Conservation (phyloP, 2,329 filamentous ascomycete genomes). For the Grosmannia penicillata region DNA sequence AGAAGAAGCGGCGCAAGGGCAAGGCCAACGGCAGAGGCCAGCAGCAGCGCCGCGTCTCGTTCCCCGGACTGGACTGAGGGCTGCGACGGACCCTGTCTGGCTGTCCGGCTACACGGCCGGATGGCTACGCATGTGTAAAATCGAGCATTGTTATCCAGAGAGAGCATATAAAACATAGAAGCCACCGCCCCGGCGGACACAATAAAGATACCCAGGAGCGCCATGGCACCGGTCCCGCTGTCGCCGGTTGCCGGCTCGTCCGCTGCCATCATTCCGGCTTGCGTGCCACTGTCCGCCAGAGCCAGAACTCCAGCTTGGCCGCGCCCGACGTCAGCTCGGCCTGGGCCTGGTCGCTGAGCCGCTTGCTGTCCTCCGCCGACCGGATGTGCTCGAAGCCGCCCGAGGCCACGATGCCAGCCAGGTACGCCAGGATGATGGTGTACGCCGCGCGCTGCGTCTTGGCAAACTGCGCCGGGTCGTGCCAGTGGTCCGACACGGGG, state of each 20-base stretch:
- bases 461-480: neutral
- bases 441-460: neutral
- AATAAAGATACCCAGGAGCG: too few relatives aligned
- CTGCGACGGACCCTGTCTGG: too few relatives aligned
- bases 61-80: constrained; percentile 18
- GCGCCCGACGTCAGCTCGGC: neutral
- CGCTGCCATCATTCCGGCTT: too few relatives aligned
- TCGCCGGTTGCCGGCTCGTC: too few relatives aligned
- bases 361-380: constrained; percentile 1
- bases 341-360: neutral
- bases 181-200: neutral
- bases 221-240: too few relatives aligned
- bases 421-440: neutral
- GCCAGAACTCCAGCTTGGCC: neutral
- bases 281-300: constrained; percentile 3
- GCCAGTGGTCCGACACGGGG: neutral
- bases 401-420: constrained; percentile 2
- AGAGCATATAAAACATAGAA: neutral
- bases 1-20: constrained; percentile 14
- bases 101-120: neutral
- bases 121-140: neutral
- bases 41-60: constrained; percentile 11
- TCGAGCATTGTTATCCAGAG: neutral
- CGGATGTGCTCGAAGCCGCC: constrained; percentile 3
- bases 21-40: constrained; percentile 10